Evolutionary conservation across 2,329 filamentous ascomycete species (phyloP).

Genomic region (Cryphonectria nitschkei): DNA sequence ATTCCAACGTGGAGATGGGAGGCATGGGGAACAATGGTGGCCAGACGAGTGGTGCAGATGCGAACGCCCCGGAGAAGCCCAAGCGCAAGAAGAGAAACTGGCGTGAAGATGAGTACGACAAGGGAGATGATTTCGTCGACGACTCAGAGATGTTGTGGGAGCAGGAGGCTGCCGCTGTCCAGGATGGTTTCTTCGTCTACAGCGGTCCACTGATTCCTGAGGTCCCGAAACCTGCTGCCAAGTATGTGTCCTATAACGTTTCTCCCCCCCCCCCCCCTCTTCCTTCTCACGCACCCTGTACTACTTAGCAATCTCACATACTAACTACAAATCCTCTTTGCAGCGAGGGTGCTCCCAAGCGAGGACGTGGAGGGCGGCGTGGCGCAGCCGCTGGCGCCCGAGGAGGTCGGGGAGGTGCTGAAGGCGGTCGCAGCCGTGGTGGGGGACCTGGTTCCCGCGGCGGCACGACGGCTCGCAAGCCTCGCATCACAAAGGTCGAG

Average conservation of each 20-base stretch:
- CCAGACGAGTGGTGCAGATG: constrained; percentile 62
- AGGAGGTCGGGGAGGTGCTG: constrained; percentile 45
- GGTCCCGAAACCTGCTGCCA: constrained; percentile 70
- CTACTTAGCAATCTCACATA: constrained; percentile 13
- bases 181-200: constrained; percentile 98
- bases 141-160: constrained; percentile 96
- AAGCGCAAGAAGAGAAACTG: constrained; percentile 79
- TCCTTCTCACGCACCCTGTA: constrained; percentile 24
- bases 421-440: constrained; percentile 48
- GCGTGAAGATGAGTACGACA: constrained; percentile 82
- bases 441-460: constrained; percentile 73
- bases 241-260: constrained; percentile 51
- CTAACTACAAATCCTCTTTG: constrained; percentile 46
- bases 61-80: constrained; percentile 64
- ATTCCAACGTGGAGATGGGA: constrained; percentile 78
- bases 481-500: constrained; percentile 83
- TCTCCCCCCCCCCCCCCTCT: constrained; percentile 15
- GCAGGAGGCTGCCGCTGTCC: constrained; percentile 88
- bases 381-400: constrained; percentile 52
- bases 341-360: constrained; percentile 73
- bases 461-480: constrained; percentile 75
- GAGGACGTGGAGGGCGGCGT: constrained; percentile 57
- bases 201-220: constrained; percentile 88
- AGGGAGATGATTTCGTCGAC: constrained; percentile 84
- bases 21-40: constrained; percentile 61